phyloP scores from a whole-genome alignment of 106 monocot species.

The Dioscorea zingiberensis region DNA sequence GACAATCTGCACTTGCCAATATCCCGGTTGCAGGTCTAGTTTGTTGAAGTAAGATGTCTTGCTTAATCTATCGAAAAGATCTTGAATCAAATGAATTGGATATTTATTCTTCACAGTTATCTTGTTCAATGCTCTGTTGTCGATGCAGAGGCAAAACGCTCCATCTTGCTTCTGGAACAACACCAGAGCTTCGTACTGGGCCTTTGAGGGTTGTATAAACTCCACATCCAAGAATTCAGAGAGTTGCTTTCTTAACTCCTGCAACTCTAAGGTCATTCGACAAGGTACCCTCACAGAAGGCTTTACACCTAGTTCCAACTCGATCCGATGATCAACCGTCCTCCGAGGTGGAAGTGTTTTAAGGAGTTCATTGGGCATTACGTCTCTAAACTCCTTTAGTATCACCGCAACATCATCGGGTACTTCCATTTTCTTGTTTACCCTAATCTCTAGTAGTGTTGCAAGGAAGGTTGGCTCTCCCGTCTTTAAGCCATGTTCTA shows the following conservation, averaged over 20 bases:
- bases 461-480: background rate
- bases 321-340: conserved; percentile 3
- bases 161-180: background rate
- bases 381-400: background rate
- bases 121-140: background rate
- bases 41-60: background rate
- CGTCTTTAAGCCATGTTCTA: background rate
- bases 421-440: background rate
- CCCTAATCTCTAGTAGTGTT: background rate
- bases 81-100: background rate
- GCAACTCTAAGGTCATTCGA: background rate
- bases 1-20: background rate
- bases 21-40: background rate
- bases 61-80: background rate
- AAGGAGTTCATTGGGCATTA: background rate
- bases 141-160: background rate
- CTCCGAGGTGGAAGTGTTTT: background rate
- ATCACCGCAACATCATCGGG: background rate
- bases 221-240: background rate
- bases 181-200: background rate
- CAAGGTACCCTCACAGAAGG: background rate
- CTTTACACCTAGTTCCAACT: background rate
- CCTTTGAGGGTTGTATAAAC: background rate
- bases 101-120: background rate
- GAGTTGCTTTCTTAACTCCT: background rate